Evolutionary conservation across 2,329 filamentous ascomycete species (phyloP), one percentile per base, ranked within the genome.

Genomic region (Clonostachys sp.): DNA sequence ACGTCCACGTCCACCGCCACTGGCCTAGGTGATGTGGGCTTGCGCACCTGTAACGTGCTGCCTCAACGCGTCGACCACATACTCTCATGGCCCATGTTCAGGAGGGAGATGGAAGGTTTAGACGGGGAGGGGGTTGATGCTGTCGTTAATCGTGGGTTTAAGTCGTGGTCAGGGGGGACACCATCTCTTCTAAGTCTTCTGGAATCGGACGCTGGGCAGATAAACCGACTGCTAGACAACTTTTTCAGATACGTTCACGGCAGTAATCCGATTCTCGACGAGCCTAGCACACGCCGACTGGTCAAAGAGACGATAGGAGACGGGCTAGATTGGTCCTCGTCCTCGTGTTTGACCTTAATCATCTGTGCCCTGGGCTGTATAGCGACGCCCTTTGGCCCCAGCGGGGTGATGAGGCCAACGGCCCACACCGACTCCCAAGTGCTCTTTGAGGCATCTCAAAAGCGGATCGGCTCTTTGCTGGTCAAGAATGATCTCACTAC

Each of bases 241-340:
- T 80, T 79, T 50, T 72, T 78, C 45, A 55, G 61, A 9, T 62
- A 73, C 40, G 71, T 76, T 2, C 74, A 78, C 53, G 71, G 72
- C 56, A 74, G 73, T 42, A 80, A 79, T 45, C 76, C 76, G 0
- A 72, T 78, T 3, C 55, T 79, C 0, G 72, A 77, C 30, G 73
- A 76, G 48, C 51, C 61, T 0, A 57, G 62, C 0, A 65, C 68
- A 1, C 63, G 70, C 2, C 61, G 60, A 3, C 57, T 70, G 16
- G 67, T 75, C 2, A 53, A 61, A 5, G 62, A 62, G 8, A 63
- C 64, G 0, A 61, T 70, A 12, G 54, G 73, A 2, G 64, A 74
- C 24, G 74, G 73, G 6, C 65, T 77, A 8, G 67, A 67, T 34
- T 70, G 68, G 67, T 61, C 68, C 18, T 51, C 71, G 0, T 65